Base-by-base conservation (phyloP, 805 yeast genomes). In the Pichia thaimueangensis region DNA sequence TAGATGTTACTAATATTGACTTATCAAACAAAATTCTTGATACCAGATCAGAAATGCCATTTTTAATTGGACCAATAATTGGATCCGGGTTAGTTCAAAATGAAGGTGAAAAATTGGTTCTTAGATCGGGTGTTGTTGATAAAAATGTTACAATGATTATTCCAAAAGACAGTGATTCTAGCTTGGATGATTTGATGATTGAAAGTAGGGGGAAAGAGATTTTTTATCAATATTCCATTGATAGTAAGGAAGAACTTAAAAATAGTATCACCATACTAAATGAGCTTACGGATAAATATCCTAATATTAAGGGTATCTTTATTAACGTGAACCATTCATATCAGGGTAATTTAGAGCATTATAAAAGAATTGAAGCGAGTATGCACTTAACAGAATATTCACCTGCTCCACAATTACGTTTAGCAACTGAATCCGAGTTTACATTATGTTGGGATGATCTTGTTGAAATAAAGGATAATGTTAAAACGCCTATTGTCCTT, bases 11-110 rank as follows among this genome's bases (percentile, higher is more conserved):
- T 3, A 57, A 71, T n/a, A 71, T 82, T 31, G 83, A 80, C 51
- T 57, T 74, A 25, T 57, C 76, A 2, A 79, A 91, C 4, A 68
- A 74, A 5, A 74, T 88, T 73, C 65, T 88, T 22, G 95, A 95
- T 11, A 56, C 71, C 20, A 63, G 68, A 29, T 65, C 74, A 5
- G 67, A 73, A 15, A 82, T 78, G 6, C 97, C 97, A 6, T 86
- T 89, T 59, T 89, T 86, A 56, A 76, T 82, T 43, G 75, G 93
- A n/a, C 95, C 96, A 0, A 84, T 96, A 16, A 95, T 96, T 0
- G 73, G 88, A 37, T 94, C 94, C 23, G 80, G 78, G 51, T 68
- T 89, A 49, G 94, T 95, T 5, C 89, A 88, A 57, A 82, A 82
- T 2, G 93, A 84, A 30, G 96, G 95, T 37, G 96, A 89, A 59